phyloP scores from a whole-genome alignment of 768 basidiomycete species.

The Russula sp. region DNA sequence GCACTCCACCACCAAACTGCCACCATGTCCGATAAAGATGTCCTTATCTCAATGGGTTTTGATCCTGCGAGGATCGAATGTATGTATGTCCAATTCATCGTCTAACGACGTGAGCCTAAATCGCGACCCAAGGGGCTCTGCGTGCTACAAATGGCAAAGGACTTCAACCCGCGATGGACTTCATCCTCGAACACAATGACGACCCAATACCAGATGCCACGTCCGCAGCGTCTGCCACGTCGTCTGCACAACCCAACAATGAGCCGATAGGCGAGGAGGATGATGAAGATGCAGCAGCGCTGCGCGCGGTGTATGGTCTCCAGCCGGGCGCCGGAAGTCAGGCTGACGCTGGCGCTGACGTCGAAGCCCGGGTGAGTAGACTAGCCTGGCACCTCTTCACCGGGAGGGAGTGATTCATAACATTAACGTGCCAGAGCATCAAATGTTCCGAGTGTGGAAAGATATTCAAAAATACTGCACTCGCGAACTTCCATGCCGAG shows the following conservation, averaged over 20 bases:
- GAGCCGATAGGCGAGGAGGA: slow-evolving; percentile 53
- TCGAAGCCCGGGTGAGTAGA: slow-evolving; percentile 58
- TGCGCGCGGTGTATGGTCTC: slow-evolving; percentile 41
- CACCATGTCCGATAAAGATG: slow-evolving; percentile 56
- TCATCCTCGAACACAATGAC: slow-evolving; percentile 73
- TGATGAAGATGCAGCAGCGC: slow-evolving; percentile 65
- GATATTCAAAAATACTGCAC: slow-evolving; percentile 74
- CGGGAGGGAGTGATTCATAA: background rate
- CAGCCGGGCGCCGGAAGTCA: slow-evolving; percentile 32
- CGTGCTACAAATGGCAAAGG: slow-evolving; percentile 78
- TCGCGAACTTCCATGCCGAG: slow-evolving; percentile 91
- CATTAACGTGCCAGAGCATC: slow-evolving; percentile 49
- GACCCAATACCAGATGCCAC: slow-evolving; percentile 58
- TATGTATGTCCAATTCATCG: slow-evolving; percentile 50
- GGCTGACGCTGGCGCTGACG: slow-evolving; percentile 29
- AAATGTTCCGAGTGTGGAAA: slow-evolving; percentile 82
- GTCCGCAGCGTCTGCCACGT: slow-evolving; percentile 27
- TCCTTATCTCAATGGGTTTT: slow-evolving; percentile 82
- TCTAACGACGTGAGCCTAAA: background rate
- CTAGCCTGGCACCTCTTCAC: background rate
- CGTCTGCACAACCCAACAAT: slow-evolving; percentile 20
- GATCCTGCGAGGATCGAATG: slow-evolving; percentile 79
- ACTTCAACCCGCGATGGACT: slow-evolving; percentile 87
- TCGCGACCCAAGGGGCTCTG: slow-evolving; percentile 68
- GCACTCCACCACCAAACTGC: background rate